Base-by-base conservation (phyloP, 352 stramenopile genomes). In the Phytophthora pisi region DNA sequence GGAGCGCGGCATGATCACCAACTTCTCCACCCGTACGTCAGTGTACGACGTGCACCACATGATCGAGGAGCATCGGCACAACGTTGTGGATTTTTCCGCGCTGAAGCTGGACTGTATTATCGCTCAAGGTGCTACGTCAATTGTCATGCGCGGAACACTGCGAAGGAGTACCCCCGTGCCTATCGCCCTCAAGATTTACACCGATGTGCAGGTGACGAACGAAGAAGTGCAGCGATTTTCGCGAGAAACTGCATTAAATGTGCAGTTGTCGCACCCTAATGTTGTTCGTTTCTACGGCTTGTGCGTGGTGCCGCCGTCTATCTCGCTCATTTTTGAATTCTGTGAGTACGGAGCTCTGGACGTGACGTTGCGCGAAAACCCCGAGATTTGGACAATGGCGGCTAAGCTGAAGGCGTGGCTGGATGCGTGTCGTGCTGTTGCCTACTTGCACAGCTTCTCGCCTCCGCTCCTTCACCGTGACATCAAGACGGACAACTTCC, bases 11-110 rank as follows among this genome's bases (percentile, higher is more conserved):
- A 91, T 95, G 81, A 91, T 95, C 51, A 95, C 87, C 10, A 93
- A 91, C 50, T 96, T 95, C 59, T 96, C 88, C 7, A 96, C 88
- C 4, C 86, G 85, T 16, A 96, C 88, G 16, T 95, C 86, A 0
- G 88, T 96, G 23, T 96, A 96, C 68, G 87, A 96, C 58, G 88
- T 96, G 2, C 88, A 96, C 38, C 86, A 82, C 42, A 93, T 96
- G 86, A 96, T 96, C 24, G 88, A 96, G 56, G 84, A 93, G 55
- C 86, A 93, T 49, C 73, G 81, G 0, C 84, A 95, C 46, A 92
- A 85, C 18, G 86, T 96, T 18, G 84, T 96, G 16, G 88, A 96
- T 38, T 92, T 93, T 16, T 90, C 85, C 0, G 81, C 74, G 16
- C 64, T 96, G 10, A 75, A 79, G 10, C 74, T 96, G 30, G 79